phyloP scores from a whole-genome alignment of 345 rosid genomes.

The Citropsis articulata region DNA sequence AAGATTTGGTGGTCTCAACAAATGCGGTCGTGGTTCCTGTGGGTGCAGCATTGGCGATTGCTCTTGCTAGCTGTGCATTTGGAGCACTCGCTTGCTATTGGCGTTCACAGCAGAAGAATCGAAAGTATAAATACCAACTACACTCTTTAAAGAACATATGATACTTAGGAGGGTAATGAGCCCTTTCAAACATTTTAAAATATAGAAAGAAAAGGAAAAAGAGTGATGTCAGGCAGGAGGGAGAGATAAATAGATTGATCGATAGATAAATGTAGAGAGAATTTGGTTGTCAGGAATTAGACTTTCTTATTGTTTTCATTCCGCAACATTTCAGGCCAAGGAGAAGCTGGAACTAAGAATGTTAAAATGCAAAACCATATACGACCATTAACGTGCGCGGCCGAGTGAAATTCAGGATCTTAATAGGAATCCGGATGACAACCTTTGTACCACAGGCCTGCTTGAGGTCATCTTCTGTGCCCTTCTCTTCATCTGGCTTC shows the following conservation, averaged over 20 bases:
- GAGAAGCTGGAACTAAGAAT: slow-evolving; percentile 61
- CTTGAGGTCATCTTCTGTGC: slow-evolving; percentile 36
- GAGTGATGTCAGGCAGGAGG: not conserved
- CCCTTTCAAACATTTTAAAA: slow-evolving; percentile 33
- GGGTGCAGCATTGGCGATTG: slow-evolving; percentile 97
- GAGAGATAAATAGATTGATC: not conserved
- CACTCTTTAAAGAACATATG: slow-evolving; percentile 84
- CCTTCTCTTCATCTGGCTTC: slow-evolving; percentile 9
- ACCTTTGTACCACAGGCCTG: slow-evolving; percentile 15
- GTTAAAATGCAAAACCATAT: slow-evolving; percentile 28
- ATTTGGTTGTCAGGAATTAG: slow-evolving; percentile 21
- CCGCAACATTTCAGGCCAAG: slow-evolving; percentile 68
- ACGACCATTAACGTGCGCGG: slow-evolving; percentile 25
- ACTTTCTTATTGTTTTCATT: slow-evolving; percentile 46
- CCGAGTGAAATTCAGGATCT: slow-evolving; percentile 24
- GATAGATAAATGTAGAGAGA: slow-evolving; percentile 20
- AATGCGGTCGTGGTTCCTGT: slow-evolving; percentile 84
- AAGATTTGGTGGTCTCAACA: slow-evolving; percentile 56
- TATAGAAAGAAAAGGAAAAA: not conserved
- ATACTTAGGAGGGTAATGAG: slow-evolving; percentile 40
- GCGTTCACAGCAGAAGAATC: slow-evolving; percentile 92
- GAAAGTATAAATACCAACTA: slow-evolving; percentile 86
- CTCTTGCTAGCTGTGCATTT: slow-evolving; percentile 93
- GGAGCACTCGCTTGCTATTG: slow-evolving; percentile 98
- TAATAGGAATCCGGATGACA: slow-evolving; percentile 32